phyloP scores from a whole-genome alignment of 805 yeast species.

The Saccharomycopsis babjevae region DNA sequence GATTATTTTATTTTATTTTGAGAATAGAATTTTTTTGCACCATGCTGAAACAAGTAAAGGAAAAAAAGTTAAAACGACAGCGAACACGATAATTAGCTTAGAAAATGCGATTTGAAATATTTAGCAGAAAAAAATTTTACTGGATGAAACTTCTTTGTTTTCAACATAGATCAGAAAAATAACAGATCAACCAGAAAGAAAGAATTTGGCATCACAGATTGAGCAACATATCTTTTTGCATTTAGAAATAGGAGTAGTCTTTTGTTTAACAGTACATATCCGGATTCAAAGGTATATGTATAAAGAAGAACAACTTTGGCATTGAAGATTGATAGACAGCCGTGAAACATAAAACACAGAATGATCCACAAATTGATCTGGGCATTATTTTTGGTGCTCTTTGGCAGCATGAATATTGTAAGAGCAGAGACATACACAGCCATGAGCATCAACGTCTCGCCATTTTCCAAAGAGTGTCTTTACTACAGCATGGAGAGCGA shows the following conservation, averaged over 20 bases:
- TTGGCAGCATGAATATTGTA: background rate
- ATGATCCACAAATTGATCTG: background rate
- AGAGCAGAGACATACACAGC: conserved; percentile 25
- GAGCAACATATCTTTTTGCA: no score
- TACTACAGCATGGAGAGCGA: conserved; percentile 29
- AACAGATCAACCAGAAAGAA: no score
- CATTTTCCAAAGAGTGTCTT: conserved; percentile 36
- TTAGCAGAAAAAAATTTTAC: background rate
- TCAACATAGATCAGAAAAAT: no score
- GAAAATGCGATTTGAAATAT: background rate
- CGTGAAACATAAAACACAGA: background rate
- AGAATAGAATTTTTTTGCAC: background rate
- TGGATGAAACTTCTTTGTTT: background rate
- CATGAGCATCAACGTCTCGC: conserved; percentile 28
- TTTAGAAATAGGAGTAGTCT: no score
- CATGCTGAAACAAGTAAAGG: background rate
- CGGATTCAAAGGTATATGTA: no score
- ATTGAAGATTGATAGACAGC: background rate
- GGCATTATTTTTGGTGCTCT: background rate
- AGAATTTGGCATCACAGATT: no score
- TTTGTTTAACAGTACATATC: no score
- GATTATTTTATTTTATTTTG: no score
- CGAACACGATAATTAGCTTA: background rate
- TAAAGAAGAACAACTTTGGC: no score
- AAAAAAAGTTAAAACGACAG: background rate